Base-by-base conservation (phyloP, 768 basidiomycete species). In the Trametes gibbosa region DNA sequence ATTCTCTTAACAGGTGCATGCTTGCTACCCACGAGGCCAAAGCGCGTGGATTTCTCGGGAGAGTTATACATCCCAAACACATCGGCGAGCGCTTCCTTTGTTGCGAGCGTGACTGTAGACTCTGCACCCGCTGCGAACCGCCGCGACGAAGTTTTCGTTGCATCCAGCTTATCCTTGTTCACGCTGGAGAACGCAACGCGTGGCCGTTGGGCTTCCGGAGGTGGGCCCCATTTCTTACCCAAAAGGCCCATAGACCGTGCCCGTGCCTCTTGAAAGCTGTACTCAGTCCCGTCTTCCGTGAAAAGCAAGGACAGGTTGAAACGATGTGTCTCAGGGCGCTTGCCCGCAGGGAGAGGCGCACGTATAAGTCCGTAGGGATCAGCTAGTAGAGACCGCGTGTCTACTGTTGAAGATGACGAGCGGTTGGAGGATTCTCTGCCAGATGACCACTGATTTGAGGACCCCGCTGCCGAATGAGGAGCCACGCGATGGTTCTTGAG, bases 41-140 rank as follows among this genome's bases (percentile, higher is more conserved):
- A 72, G 50, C 81, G 83, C 45, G 79, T 78, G 0, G 87, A 87
- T 74, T 86, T 90, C 61, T 91, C 90, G 2, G 90, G 90, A 9
- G 90, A 92, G 70, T 97, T 96, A 70, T 95, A 98, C 89, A 98
- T 94, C 52, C 87, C 89, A 74, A 95, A 94, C 41, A 98, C 93
- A 68, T 98, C 94, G 13, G 85, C 90, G 34, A 97, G 79, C 3
- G 97, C 97, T 63, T 93, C 92, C 71, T 94, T 95, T 27, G 97
- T 99, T 70, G 97, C 97, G 66, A 98, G 93, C 0, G 97, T 99
- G 6, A 98, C 87, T 0, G 92, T 93, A 4, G 91, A 90, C 70
- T 93, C 91, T 16, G 76, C 78, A 16, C 72, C 79, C 27, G 75
- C 69, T 40, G 76, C 69, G 32, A 80, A 64, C 59, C 78, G 81